A percentile compares a stretch with the other conserved stretches of the same genome.
These are phyloP conservation scores for Vickermania ingenoplastis DNA, from an alignment of 208 protist species.

Conservation along the genomic window DNA sequence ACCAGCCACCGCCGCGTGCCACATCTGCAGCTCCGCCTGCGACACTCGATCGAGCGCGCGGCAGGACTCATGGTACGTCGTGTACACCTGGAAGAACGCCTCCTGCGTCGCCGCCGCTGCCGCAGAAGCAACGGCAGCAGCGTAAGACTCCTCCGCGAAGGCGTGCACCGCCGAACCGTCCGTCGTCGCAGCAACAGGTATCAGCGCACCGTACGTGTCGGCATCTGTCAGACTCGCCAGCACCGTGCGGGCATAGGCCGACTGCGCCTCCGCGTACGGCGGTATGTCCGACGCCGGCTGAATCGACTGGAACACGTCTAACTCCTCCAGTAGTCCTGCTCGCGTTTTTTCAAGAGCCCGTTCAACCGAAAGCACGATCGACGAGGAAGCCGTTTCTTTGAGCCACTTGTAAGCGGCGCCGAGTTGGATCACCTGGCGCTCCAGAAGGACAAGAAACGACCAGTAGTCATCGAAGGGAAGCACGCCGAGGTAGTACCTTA, in stretches of 20 bases:
- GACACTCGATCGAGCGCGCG: neutral
- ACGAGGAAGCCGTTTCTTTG: neutral
- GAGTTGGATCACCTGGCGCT: neutral
- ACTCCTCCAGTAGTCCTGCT: neutral
- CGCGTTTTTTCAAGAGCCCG: neutral
- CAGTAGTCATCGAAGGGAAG: neutral
- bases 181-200: neutral
- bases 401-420: neutral
- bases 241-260: neutral
- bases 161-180: neutral
- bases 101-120: neutral
- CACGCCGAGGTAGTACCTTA: neutral
- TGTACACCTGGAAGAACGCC: neutral
- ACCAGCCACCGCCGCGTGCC: slow-evolving; percentile 1
- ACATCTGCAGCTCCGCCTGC: neutral
- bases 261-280: neutral
- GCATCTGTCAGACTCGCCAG: neutral
- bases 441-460: neutral
- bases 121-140: neutral
- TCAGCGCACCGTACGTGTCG: neutral
- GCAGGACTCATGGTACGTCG: neutral
- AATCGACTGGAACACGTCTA: neutral
- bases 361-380: neutral
- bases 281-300: neutral
- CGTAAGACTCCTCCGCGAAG: neutral